Base-by-base conservation (phyloP, 2,329 filamentous ascomycete species). In the Teratosphaeria zuluensis region DNA sequence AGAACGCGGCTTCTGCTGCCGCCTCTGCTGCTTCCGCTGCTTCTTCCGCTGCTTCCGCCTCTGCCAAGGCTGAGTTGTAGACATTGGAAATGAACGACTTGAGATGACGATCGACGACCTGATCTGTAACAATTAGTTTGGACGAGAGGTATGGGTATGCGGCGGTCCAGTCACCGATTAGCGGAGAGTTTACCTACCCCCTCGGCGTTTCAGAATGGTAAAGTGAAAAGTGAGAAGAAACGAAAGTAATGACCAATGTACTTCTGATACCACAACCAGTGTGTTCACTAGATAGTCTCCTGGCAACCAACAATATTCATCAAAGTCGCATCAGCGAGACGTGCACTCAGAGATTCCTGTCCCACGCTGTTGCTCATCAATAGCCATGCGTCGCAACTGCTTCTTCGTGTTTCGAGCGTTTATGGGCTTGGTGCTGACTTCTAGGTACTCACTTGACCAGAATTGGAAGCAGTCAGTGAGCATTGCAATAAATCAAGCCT, bases 51-150 rank as follows among this genome's bases (percentile, higher is more conserved):
- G 57, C 54, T 24, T 55, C 53, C n/a, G 53, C 53, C 21, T 52
- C 42, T 24, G 59, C 59, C 48, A 59, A 56, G 46, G 38, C 55
- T 48, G 58, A 59, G 54, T 53, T 59, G 58, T 59, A 60, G 33
- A 21, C 42, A n/a, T n/a, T 19, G 9, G n/a, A 21, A 19, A 21
- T 48, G 19, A 48, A 48, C n/a, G 42, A 48, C n/a, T 19, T 19
- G 42, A 21, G 4, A 48, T 48, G 42, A 21, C 19, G 16, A 48
- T 19, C 8, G 19, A 48, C 19, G 42, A 48, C 19, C n/a, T 48
- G 42, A 48, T 6, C 19, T 21, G 16, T 11, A 48, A 16, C 16
- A 19, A 48, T 48, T n/a, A 42, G 35, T 48, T 24, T 48, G 19
- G 42, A 48, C 42, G 19, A 48, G 42, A n/a, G 19, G 16, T 48